Conservation (phyloP, 768 basidiomycete genomes). For the Amanita pseudoporphyria region DNA sequence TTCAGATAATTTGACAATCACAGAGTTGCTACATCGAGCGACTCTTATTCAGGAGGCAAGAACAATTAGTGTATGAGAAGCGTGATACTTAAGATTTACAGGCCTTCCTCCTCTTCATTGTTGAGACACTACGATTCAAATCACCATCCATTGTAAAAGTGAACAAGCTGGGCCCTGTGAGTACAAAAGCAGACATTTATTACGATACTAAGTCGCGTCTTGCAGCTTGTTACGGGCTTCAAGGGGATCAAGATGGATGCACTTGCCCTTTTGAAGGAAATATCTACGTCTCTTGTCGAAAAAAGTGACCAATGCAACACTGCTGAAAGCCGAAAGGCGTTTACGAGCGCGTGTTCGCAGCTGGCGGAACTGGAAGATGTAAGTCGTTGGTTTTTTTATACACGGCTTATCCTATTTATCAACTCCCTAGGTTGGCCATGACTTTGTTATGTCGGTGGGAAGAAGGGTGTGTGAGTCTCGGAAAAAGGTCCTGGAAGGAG, state of each 20-base stretch:
- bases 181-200: slow-evolving; percentile 15
- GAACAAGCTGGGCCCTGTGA: slow-evolving; percentile 63
- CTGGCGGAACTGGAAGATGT: slow-evolving; percentile 27
- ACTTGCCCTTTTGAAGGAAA: slow-evolving; percentile 40
- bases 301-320: slow-evolving; percentile 43
- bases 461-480: slow-evolving; percentile 64
- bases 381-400: neutral
- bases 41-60: slow-evolving; percentile 67
- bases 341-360: slow-evolving; percentile 39
- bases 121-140: slow-evolving; percentile 72
- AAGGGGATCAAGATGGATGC: slow-evolving; percentile 53
- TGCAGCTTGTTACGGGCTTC: slow-evolving; percentile 56
- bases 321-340: slow-evolving; percentile 38
- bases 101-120: slow-evolving; percentile 63
- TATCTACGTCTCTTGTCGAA: slow-evolving; percentile 43
- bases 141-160: slow-evolving; percentile 56
- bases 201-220: slow-evolving; percentile 5
- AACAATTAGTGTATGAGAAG: neutral
- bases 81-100: slow-evolving; percentile 18
- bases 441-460: slow-evolving; percentile 49
- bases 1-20: slow-evolving; percentile 31
- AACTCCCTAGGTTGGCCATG: slow-evolving; percentile 44
- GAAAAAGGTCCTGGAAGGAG: slow-evolving; percentile 61
- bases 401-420: slow-evolving; percentile 6
- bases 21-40: slow-evolving; percentile 62